Evolutionary conservation across 2,329 filamentous ascomycete species (phyloP), one percentile per base, ranked within the genome.

Genomic region (Talaromyces amestolkiae): DNA sequence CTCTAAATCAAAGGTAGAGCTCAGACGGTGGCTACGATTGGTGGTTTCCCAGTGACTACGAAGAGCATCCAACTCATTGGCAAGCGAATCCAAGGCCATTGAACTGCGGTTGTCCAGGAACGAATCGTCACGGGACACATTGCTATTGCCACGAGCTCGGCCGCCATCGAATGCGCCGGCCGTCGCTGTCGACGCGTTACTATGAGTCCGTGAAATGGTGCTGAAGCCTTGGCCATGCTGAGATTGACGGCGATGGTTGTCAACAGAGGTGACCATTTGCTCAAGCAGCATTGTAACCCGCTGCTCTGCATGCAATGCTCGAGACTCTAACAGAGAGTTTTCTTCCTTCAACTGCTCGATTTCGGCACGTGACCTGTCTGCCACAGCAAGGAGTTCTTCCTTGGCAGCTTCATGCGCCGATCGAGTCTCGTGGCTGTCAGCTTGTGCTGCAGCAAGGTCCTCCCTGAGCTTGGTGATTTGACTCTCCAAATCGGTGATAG

Each of bases 11-110:
- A 96, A 96, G 61, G 91, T 88, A 73, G 90, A 93, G 78, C 92
- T 96, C 53, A 97, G 82, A 27, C 95, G 90, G 77, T 98, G 97
- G 73, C 92, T 96, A 78, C 96, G 95, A 80, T 94, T 97, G 13
- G 93, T 97, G 45, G 90, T 92, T 80, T 98, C 93, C 95, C 95
- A 99, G 72, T 97, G 93, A 61, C 84, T 91, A 61, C 94, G 88
- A 58, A 99, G 84, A 13, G 91, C 91, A 76, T 99, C 95, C 8
- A 99, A 87, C 80, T 99, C 95, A 68, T 87, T 92, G 11, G 95
- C 94, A 27, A 99, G 86, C 69, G 90, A 95, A 78, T 99, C 95
- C 22, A 99, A 85, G 3, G 93, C 94, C 70, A 89, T 81, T 0
- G 85, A 88, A 62, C 87, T 87, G 59, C 87, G 85, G 69, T 85